These are phyloP conservation scores for Venturiaceae sp. DNA, from an alignment of 2,329 filamentous ascomycete genomes.

Conservation along the genomic window DNA sequence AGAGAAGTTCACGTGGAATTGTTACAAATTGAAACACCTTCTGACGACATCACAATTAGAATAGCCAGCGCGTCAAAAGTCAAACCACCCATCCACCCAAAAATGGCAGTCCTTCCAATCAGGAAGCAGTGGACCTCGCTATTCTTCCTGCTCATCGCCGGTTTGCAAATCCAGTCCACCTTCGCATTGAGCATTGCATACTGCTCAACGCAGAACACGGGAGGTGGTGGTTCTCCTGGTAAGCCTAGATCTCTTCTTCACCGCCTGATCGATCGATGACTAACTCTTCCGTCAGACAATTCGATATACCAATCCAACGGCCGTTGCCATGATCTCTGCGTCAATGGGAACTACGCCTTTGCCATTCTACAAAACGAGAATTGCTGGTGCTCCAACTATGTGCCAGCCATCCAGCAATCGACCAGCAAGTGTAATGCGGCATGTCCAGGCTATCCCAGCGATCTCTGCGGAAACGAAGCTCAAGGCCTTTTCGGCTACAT, in stretches of 20 bases:
- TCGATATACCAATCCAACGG: conserved; percentile 54
- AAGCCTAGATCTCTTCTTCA: background rate
- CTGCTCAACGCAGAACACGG: conserved; percentile 36
- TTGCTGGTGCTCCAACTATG: conserved; percentile 70
- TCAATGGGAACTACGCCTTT: conserved; percentile 38
- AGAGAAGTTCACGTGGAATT: no score
- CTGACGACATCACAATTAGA: background rate
- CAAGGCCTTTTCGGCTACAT: conserved; percentile 57
- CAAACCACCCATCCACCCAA: background rate
- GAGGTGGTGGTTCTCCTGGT: background rate
- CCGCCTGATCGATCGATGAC: background rate
- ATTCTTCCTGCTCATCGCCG: background rate
- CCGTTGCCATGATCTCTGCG: conserved; percentile 53
- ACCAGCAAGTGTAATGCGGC: conserved; percentile 40
- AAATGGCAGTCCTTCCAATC: background rate
- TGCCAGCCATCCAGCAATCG: conserved; percentile 37
- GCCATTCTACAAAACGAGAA: conserved; percentile 54
- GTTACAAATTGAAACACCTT: background rate
- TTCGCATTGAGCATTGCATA: conserved; percentile 22
- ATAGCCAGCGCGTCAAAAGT: background rate
- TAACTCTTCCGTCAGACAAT: background rate
- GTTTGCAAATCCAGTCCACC: background rate
- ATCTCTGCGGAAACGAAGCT: conserved; percentile 52
- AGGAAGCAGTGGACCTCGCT: background rate
- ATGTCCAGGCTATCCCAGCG: conserved; percentile 60